A percentile compares a stretch with the other conserved stretches of the same genome.
phyloP scores from a whole-genome alignment of 148 eudicot species.

The Gaultheria prostrata region DNA sequence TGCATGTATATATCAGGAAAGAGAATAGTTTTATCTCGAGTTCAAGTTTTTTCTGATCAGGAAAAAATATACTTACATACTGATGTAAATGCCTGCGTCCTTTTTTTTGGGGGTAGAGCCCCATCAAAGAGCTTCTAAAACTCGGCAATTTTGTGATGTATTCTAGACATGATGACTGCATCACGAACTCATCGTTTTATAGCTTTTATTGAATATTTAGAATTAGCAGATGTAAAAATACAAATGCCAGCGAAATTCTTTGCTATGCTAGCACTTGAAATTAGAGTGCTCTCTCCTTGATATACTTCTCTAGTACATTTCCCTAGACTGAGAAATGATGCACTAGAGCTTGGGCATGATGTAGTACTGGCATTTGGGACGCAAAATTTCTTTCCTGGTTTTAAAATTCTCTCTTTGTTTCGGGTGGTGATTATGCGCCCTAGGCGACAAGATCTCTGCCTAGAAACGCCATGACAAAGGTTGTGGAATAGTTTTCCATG shows the following conservation, averaged over 20 bases:
- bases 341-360: background rate
- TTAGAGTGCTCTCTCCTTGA: background rate
- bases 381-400: background rate
- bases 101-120: background rate
- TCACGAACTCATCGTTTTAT: background rate
- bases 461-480: background rate
- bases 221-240: background rate
- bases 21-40: background rate
- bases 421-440: background rate
- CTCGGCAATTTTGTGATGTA: background rate
- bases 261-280: background rate
- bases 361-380: background rate
- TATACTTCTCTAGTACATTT: background rate
- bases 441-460: background rate
- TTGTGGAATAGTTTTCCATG: background rate
- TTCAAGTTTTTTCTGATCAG: background rate
- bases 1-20: constrained; percentile 25
- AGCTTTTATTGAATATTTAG: background rate
- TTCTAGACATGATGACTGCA: background rate
- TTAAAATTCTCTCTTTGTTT: background rate
- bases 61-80: constrained; percentile 3
- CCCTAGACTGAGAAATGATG: background rate
- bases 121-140: background rate
- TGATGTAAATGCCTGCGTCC: constrained; percentile 9
- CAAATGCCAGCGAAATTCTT: background rate